Evolutionary conservation across 306 rosid genomes (phyloP).

Genomic region (Pueraria montana): DNA sequence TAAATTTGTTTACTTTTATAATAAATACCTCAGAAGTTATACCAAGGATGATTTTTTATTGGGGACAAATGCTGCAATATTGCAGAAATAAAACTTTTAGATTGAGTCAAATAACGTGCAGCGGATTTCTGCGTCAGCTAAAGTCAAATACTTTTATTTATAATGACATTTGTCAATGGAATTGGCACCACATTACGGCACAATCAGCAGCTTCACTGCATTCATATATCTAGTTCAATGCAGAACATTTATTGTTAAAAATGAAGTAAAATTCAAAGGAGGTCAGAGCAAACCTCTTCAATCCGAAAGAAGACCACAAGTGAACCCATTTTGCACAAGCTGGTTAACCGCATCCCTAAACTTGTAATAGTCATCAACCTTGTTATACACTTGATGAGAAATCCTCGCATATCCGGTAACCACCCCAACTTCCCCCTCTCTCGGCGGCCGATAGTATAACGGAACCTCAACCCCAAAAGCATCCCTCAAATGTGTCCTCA

Average conservation of each 20-base stretch:
- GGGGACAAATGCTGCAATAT: conserved; percentile 1
- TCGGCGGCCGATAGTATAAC: conserved; percentile 72
- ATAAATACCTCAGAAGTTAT: too few species aligned
- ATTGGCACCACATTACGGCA: conserved; percentile 7
- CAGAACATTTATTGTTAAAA: conserved; percentile 36
- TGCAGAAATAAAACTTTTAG: neutral
- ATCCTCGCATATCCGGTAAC: conserved; percentile 90
- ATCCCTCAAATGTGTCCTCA: conserved; percentile 82
- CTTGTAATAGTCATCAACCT: conserved; percentile 79
- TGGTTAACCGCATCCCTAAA: conserved; percentile 78
- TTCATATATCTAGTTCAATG: conserved; percentile 8
- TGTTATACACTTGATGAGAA: conserved; percentile 93
- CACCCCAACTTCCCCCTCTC: conserved; percentile 64
- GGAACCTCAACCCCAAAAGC: conserved; percentile 86
- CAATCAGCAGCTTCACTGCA: conserved; percentile 24
- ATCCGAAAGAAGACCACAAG: conserved; percentile 66
- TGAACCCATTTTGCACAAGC: conserved; percentile 73
- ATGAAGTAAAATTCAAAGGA: conserved; percentile 1
- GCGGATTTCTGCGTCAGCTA: conserved; percentile 11
- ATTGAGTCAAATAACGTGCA: neutral
- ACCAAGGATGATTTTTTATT: too few species aligned
- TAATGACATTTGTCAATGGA: conserved; percentile 23
- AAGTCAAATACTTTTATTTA: neutral
- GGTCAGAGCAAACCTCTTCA: conserved; percentile 67
- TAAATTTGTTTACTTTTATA: too few species aligned